These are phyloP conservation scores for Mercurialis annua DNA, from an alignment of 345 rosid genomes.

Conservation along the genomic window DNA sequence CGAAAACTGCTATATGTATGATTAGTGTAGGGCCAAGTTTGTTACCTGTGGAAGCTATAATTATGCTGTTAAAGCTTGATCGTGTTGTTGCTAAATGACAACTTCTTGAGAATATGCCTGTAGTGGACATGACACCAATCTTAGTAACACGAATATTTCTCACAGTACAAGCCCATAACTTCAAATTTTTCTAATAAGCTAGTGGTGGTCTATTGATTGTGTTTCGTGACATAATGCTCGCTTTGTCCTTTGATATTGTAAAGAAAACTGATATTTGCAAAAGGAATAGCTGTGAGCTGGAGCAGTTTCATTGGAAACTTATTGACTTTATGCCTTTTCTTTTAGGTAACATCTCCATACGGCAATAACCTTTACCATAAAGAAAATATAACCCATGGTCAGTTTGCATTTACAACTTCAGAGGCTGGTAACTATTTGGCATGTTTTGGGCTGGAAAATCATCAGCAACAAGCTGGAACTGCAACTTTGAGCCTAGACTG, in stretches of 20 bases:
- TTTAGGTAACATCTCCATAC: slow-evolving; percentile 72
- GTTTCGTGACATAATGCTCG: background rate
- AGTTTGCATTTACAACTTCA: slow-evolving; percentile 66
- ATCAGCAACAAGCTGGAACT: slow-evolving; percentile 29
- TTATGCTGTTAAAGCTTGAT: background rate
- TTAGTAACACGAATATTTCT: background rate
- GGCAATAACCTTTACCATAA: slow-evolving; percentile 66
- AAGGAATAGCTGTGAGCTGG: slow-evolving; percentile 1
- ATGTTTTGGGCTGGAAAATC: slow-evolving; percentile 64
- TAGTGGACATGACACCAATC: background rate
- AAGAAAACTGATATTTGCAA: background rate
- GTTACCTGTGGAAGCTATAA: background rate
- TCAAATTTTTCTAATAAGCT: background rate
- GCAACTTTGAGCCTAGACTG: slow-evolving; percentile 72
- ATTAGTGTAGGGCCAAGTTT: background rate
- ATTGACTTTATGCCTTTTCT: slow-evolving; percentile 6
- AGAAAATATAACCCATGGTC: slow-evolving; percentile 60
- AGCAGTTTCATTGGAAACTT: background rate
- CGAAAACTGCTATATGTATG: background rate
- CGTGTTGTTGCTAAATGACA: background rate
- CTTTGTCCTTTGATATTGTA: background rate
- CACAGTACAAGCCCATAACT: background rate
- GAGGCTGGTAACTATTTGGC: slow-evolving; percentile 75
- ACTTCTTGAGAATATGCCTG: background rate
- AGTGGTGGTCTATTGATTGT: background rate